Evolutionary conservation across 2,329 filamentous ascomycete species (phyloP), one percentile per base, ranked within the genome.

Genomic region (Arthrobotrys conoides): DNA sequence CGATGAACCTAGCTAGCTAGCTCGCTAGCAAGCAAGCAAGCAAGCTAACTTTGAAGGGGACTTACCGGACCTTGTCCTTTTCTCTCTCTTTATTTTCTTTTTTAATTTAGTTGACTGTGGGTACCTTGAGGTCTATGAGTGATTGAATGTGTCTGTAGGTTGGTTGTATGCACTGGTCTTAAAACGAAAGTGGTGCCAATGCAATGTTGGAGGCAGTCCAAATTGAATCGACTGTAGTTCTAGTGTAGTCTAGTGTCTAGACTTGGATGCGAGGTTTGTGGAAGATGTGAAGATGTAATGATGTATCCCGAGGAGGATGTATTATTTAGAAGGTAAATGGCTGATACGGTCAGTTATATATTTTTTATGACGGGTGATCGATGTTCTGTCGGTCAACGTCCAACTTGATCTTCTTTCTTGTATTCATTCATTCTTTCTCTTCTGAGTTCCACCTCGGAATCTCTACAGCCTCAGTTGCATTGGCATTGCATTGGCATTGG

Each of bases 161-260:
- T 46, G 8, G 18, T 33, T 51, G 22, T 72, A 72, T 49, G 46
- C 30, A 33, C 44, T 38, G 41, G 41, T 27, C 48, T n/a, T 49
- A 41, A 33, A 70, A 49, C 46, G 67, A 63, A 38, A 53, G 67
- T 61, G 18, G 53, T 49, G 38, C 55, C 67, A 49, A 27, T 46
- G 38, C 44, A 46, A 63, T 69, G 48, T 68, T 68, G 64, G 48
- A 68, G 46, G 33, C 20, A 12, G 33, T n/a, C 44, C 8, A n/a
- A 5, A 12, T 44, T 44, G 38, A n/a, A 44, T 44, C 38, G 38
- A 44, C 9, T 8, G 33, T n/a, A n/a, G 57, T 16, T 4, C 14
- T 16, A 18, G 59, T 18, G n/a, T 33, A 30, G 36, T 57, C n/a
- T 16, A 4, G 9, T 16, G 38, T 44, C 2, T 44, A 36, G 33